These are phyloP conservation scores for Leccinum incarnatum DNA, from an alignment of 768 basidiomycete species.

Conservation along the genomic window DNA sequence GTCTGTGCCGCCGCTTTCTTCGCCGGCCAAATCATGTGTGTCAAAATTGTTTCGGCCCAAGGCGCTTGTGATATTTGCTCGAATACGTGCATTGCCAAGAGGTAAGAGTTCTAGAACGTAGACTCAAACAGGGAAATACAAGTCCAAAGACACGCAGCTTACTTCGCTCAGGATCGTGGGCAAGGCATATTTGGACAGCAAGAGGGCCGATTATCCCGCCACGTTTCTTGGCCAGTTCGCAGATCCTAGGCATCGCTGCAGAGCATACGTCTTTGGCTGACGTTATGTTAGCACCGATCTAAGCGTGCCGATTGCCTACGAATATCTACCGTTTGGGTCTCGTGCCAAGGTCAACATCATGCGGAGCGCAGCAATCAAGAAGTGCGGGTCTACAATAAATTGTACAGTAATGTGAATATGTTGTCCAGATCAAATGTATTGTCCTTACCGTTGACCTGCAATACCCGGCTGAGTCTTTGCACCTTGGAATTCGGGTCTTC, in stretches of 20 bases:
- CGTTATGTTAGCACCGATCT: not conserved
- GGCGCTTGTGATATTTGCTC: constrained; percentile 18
- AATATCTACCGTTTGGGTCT: constrained; percentile 10
- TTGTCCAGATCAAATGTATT: not conserved
- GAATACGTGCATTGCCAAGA: constrained; percentile 5
- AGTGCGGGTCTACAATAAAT: constrained; percentile 3
- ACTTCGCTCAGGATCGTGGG: constrained; percentile 8
- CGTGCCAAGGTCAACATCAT: constrained; percentile 16
- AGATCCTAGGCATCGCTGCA: constrained; percentile 12
- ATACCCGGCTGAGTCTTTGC: constrained; percentile 13
- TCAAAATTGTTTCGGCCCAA: constrained; percentile 7
- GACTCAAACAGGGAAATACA: not conserved
- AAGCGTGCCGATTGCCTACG: too few species aligned
- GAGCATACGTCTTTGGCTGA: not conserved
- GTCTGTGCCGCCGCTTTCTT: not conserved
- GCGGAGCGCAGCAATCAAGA: constrained; percentile 16
- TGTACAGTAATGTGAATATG: not conserved
- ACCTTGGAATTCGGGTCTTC: not conserved
- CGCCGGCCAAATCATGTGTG: not conserved
- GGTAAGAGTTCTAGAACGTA: constrained; percentile 9
- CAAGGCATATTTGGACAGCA: constrained; percentile 19
- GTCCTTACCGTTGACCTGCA: constrained; percentile 14
- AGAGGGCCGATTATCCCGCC: constrained; percentile 15
- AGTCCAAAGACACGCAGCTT: not conserved
- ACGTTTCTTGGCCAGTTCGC: constrained; percentile 9